A percentile compares a stretch with the other conserved stretches of the same genome.
Conservation (phyloP, 257 asterid species). For the Solanum gracilifrons region DNA sequence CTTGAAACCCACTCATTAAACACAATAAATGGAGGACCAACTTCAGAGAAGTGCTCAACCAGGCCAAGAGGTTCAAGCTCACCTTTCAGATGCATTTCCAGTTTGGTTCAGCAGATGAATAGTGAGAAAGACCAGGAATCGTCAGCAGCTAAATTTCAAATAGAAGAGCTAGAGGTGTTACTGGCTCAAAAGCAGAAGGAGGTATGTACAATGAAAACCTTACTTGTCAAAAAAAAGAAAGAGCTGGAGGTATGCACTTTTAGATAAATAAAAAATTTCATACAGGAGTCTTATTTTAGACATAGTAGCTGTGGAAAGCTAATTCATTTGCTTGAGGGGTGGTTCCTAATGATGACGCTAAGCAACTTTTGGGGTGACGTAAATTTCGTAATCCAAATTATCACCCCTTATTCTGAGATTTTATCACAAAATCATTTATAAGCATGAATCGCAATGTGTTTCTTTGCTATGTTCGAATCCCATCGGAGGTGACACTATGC, state of each 20-base stretch:
- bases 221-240: conserved; percentile 25
- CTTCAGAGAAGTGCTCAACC: conserved; percentile 42
- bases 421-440: background rate
- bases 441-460: background rate
- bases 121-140: conserved; percentile 77
- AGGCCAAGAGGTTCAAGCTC: conserved; percentile 79
- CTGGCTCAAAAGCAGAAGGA: conserved; percentile 61
- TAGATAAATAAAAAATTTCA: background rate
- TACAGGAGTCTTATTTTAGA: background rate
- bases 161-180: conserved; percentile 67
- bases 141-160: conserved; percentile 45
- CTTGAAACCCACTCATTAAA: conserved; percentile 43
- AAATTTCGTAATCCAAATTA: background rate
- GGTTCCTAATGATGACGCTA: background rate
- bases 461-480: background rate
- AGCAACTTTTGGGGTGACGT: background rate
- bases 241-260: conserved; percentile 49
- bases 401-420: background rate
- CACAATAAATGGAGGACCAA: conserved; percentile 26
- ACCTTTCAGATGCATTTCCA: conserved; percentile 84
- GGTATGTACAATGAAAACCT: conserved; percentile 25
- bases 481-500: background rate
- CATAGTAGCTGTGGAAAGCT: background rate
- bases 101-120: conserved; percentile 80
- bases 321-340: background rate